These are phyloP conservation scores for Petunia axillaris DNA, from an alignment of 257 asterid species.

Conservation along the genomic window DNA sequence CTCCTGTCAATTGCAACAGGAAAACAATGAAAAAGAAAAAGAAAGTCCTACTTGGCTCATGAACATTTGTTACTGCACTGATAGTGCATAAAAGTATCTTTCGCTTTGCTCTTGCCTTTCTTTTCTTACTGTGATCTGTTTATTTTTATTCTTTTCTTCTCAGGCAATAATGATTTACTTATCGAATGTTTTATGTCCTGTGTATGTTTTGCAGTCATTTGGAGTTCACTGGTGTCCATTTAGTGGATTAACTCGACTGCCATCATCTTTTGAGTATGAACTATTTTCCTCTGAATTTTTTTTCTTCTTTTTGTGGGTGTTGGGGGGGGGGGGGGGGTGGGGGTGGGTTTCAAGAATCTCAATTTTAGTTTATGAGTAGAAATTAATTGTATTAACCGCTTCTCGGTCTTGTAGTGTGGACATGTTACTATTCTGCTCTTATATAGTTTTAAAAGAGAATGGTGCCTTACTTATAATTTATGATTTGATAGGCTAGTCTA, in stretches of 20 bases:
- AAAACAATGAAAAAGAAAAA: not conserved
- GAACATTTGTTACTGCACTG: constrained; percentile 9
- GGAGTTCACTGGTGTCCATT: constrained; percentile 97
- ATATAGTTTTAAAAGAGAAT: constrained; percentile 18
- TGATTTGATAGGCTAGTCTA: too few relatives aligned
- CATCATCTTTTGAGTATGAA: constrained; percentile 81
- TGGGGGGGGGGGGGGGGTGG: not conserved
- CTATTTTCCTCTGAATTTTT: constrained; percentile 20
- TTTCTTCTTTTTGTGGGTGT: not conserved
- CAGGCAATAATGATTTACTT: not conserved
- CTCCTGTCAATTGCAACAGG: not conserved
- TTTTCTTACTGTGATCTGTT: not conserved
- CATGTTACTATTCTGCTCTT: not conserved
- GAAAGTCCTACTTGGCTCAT: not conserved
- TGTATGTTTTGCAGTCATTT: constrained; percentile 67
- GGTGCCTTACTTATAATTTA: not conserved
- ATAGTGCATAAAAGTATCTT: not conserved
- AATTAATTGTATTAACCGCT: too few relatives aligned
- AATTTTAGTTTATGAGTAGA: too few relatives aligned
- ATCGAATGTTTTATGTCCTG: not conserved
- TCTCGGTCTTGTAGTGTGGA: not conserved
- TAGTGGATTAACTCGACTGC: constrained; percentile 71
- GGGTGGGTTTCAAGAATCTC: too few relatives aligned
- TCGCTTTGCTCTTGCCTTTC: not conserved
- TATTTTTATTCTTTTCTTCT: constrained; percentile 2